Evolutionary conservation across 768 basidiomycete species (phyloP), one percentile per base, ranked within the genome.

Genomic region (Macrocybe gigantea): DNA sequence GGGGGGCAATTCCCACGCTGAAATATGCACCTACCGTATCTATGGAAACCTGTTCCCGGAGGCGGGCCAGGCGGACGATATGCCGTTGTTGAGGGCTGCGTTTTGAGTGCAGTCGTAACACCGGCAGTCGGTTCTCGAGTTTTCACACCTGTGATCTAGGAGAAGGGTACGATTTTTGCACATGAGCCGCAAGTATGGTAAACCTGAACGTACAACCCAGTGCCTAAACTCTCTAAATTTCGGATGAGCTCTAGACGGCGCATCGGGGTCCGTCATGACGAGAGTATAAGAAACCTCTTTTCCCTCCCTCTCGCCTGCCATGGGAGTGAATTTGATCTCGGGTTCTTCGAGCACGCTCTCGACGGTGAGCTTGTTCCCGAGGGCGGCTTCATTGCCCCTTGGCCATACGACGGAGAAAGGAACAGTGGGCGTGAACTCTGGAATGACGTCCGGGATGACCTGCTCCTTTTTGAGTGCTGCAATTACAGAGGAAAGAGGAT

Each of bases 231-330:
- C 58, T 1, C 72, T 65, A 57, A 65, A 77, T 53, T 68, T 75
- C 1, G 75, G 77, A 34, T 77, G 68, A 6, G 52, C 58, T 40
- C 73, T 62, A 1, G 75, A 78, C 0, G 79, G 80, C 3, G 80
- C 80, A 49, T 81, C 80, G 1, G 79, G 80, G 55, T 82, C 80
- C 3, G 73, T 72, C 75, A 80, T 73, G 33, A 78, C 74, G 33
- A 80, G 61, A 6, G 80, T 79, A 51, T 78, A 80, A 3, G 67
- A 67, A 6, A 64, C 51, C 33, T 70, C 67, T 14, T 39, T 33
- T 6, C 39, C 49, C 1, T 32, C 44, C 41, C 41, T 60, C 1
- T 60, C 63, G 11, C 63, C 65, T 13, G 60, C 62, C 63, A 73
- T 65, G 3, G 78, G 73, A 2, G 68, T 65, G 31, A 82, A 66